phyloP scores from a whole-genome alignment of 768 basidiomycete species.

The Clitopilus passeckerianus region DNA sequence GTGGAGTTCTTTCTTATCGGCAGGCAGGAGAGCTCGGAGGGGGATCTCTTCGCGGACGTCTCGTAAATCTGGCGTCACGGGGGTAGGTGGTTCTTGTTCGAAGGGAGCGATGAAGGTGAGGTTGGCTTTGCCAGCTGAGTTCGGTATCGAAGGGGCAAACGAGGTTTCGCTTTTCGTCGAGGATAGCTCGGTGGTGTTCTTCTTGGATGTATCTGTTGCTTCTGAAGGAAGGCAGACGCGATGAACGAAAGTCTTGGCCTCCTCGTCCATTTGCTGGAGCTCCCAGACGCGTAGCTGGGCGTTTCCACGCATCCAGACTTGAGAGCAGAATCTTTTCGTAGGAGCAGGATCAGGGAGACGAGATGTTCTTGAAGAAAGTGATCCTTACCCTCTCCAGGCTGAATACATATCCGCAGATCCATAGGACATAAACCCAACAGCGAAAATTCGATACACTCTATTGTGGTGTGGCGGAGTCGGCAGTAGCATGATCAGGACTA shows the following conservation, averaged over 20 bases:
- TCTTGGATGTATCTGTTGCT: background rate
- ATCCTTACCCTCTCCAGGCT: conserved; percentile 24
- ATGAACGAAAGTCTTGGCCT: conserved; percentile 16
- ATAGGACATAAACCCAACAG: conserved; percentile 20
- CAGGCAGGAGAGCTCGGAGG: conserved; percentile 1
- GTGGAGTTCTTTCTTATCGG: conserved; percentile 2
- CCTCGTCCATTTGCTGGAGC: conserved; percentile 23
- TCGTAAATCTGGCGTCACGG: conserved; percentile 5
- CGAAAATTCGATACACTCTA: conserved; percentile 26
- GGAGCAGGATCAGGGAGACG: background rate
- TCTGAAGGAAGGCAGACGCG: conserved; percentile 8
- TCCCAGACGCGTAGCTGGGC: conserved; percentile 34
- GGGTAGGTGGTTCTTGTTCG: conserved; percentile 1
- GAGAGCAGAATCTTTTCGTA: conserved; percentile 22
- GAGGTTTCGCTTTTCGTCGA: background rate
- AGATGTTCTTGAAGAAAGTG: background rate
- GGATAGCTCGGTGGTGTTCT: background rate
- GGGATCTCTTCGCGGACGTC: background rate
- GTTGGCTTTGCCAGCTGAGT: background rate
- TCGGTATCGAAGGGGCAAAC: background rate
- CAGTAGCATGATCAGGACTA: conserved; percentile 20
- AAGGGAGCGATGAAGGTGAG: conserved; percentile 15
- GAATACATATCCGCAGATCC: conserved; percentile 27
- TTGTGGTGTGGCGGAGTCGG: conserved; percentile 16
- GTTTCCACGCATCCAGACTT: conserved; percentile 26